Conservation (phyloP, 2,329 filamentous ascomycete genomes). For the Claviceps monticola region DNA sequence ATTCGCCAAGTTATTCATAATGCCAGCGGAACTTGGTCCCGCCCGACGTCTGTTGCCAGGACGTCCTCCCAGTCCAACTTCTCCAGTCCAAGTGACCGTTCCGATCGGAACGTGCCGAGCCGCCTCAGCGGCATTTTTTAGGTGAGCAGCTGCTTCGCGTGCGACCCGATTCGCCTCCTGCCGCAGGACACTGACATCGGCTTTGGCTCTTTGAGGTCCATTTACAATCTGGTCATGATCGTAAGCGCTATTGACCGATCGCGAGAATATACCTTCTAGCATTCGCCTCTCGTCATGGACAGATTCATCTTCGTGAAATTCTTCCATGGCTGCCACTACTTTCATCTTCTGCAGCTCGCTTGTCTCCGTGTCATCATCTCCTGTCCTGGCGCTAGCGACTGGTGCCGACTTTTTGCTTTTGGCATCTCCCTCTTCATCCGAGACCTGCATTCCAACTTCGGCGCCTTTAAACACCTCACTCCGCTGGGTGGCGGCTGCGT, state of each 20-base stretch:
- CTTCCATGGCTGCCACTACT: conserved; percentile 51
- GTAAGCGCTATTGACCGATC: conserved; percentile 77
- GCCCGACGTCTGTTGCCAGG: conserved; percentile 42
- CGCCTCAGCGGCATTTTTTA: conserved; percentile 58
- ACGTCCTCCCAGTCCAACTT: conserved; percentile 62
- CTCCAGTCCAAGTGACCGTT: conserved; percentile 87
- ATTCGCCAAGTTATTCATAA: conserved; percentile 43
- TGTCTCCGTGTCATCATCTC: conserved; percentile 18
- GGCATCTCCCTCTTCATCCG: conserved; percentile 3
- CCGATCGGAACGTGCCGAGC: conserved; percentile 64
- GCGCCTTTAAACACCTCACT: conserved; percentile 79
- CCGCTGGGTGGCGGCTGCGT: conserved; percentile 53
- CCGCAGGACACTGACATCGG: conserved; percentile 66
- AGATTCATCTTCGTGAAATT: conserved; percentile 41
- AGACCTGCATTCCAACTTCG: conserved; percentile 39
- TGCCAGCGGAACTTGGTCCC: conserved; percentile 38
- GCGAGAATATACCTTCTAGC: conserved; percentile 79
- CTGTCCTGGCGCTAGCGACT: conserved; percentile 3
- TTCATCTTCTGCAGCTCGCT: conserved; percentile 37
- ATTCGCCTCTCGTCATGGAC: conserved; percentile 56
- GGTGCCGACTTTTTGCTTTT: conserved; percentile 5
- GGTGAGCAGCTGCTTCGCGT: conserved; percentile 59
- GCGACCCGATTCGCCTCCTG: conserved; percentile 72
- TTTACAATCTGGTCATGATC: conserved; percentile 88
- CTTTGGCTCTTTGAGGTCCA: conserved; percentile 54